These are phyloP conservation scores for Venturia aucupariae DNA, from an alignment of 2,329 filamentous ascomycete species.

Conservation along the genomic window DNA sequence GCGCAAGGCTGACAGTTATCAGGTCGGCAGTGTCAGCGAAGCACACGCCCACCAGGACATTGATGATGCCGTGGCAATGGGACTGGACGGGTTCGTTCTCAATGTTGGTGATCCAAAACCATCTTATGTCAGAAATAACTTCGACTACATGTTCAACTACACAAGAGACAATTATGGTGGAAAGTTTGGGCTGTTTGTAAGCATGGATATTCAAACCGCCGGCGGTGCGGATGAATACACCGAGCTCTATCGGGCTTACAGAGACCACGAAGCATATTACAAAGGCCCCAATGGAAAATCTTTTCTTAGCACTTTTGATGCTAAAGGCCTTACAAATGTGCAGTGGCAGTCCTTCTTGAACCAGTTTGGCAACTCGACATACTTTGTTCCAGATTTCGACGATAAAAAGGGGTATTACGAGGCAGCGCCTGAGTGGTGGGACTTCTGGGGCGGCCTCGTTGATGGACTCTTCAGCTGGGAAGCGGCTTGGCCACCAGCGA, in stretches of 20 bases:
- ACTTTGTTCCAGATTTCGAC: slow-evolving; percentile 27
- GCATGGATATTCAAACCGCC: not conserved
- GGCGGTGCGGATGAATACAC: not conserved
- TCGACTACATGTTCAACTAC: not conserved
- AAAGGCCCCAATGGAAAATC: not conserved
- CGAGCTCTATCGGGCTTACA: not conserved
- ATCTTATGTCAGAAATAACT: not conserved
- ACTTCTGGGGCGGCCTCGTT: slow-evolving; percentile 24
- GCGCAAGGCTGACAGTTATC: not conserved
- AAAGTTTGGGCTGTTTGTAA: not conserved
- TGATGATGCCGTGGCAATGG: not conserved
- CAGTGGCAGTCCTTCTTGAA: not conserved
- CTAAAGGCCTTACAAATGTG: not conserved
- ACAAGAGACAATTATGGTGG: not conserved
- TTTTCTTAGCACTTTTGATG: not conserved
- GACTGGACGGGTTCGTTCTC: not conserved
- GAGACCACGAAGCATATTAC: not conserved
- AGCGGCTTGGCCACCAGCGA: slow-evolving; percentile 25
- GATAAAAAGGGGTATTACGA: slow-evolving; percentile 25
- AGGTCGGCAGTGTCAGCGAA: not conserved
- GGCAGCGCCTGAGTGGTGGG: slow-evolving; percentile 21
- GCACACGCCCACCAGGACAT: not conserved
- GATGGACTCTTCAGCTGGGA: slow-evolving; percentile 34
- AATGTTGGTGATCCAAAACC: not conserved
- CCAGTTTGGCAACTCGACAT: slow-evolving; percentile 14